A percentile compares a stretch with the other conserved stretches of the same genome.
Conservation (phyloP, 768 basidiomycete species). For the Pleurotus pulmonarius region DNA sequence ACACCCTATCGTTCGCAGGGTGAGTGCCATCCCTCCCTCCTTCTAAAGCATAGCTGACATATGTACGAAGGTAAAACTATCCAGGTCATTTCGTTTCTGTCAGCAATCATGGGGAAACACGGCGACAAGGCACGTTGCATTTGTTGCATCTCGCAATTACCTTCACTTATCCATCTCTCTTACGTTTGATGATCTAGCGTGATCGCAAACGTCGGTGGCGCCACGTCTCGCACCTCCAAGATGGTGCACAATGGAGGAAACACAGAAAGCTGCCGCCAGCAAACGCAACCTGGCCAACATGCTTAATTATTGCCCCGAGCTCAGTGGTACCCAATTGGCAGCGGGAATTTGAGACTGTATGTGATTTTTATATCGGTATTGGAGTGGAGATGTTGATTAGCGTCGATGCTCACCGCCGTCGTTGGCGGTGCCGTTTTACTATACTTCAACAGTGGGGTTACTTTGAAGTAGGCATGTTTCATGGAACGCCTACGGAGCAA, state of each 20-base stretch:
- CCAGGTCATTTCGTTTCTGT: slow-evolving; percentile 85
- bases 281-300: slow-evolving; percentile 78
- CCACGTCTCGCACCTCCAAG: slow-evolving; percentile 66
- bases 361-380: slow-evolving; percentile 2
- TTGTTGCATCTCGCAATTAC: too few species aligned
- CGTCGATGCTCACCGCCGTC: too few species aligned
- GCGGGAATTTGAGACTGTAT: slow-evolving; percentile 79
- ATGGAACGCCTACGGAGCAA: slow-evolving; percentile 48
- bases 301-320: slow-evolving; percentile 82
- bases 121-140: slow-evolving; percentile 36
- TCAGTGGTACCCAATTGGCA: slow-evolving; percentile 88
- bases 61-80: slow-evolving; percentile 78
- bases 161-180: neutral
- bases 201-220: slow-evolving; percentile 68
- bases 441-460: slow-evolving; percentile 75
- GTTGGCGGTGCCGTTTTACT: neutral
- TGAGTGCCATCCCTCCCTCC: neutral
- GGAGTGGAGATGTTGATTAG: too few species aligned
- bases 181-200: slow-evolving; percentile 13
- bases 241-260: slow-evolving; percentile 49
- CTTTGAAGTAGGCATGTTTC: slow-evolving; percentile 81
- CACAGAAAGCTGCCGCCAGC: slow-evolving; percentile 57
- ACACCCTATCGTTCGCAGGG: neutral
- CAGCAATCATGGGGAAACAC: slow-evolving; percentile 86
- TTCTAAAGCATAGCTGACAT: neutral